A percentile compares a stretch with the other conserved stretches of the same genome.
phyloP scores from a whole-genome alignment of 768 basidiomycete genomes.

The Pleurotus eryngii region DNA sequence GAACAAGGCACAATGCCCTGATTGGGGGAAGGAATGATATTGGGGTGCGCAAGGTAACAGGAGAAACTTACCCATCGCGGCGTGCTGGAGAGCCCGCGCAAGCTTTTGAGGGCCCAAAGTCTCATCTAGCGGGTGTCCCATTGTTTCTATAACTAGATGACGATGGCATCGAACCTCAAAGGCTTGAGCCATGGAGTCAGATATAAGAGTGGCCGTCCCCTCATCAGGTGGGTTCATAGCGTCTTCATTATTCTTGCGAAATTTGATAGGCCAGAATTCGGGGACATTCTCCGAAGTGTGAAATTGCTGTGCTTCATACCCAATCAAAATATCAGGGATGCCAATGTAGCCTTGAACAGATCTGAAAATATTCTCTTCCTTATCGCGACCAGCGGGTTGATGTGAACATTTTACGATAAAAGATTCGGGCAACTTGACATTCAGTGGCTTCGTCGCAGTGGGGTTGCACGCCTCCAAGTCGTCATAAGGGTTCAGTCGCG shows the following conservation, averaged over 20 bases:
- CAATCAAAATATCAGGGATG: slow-evolving; percentile 2
- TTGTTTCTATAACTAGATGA: background rate
- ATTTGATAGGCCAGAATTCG: background rate
- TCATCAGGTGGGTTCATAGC: background rate
- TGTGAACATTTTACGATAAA: background rate
- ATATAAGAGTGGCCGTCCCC: background rate
- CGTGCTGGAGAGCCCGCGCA: slow-evolving; percentile 1
- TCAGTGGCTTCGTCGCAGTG: background rate
- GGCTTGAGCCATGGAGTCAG: background rate
- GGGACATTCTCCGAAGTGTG: background rate
- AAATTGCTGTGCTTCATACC: background rate
- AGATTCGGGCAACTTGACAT: background rate
- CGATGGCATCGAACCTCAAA: background rate
- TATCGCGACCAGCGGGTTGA: background rate
- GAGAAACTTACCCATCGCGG: slow-evolving; percentile 4
- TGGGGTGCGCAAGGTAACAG: background rate
- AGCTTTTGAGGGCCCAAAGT: background rate
- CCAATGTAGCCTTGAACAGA: slow-evolving; percentile 6
- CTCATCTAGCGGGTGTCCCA: background rate
- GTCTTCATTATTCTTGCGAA: background rate
- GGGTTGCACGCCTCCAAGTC: background rate
- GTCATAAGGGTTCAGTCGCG: background rate
- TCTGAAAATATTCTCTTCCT: slow-evolving; percentile 7
- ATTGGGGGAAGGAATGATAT: background rate
- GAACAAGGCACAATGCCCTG: slow-evolving; percentile 7